Base-by-base conservation (phyloP, 108 stramenopile species). In the Cyclostephanos invisitatus region DNA sequence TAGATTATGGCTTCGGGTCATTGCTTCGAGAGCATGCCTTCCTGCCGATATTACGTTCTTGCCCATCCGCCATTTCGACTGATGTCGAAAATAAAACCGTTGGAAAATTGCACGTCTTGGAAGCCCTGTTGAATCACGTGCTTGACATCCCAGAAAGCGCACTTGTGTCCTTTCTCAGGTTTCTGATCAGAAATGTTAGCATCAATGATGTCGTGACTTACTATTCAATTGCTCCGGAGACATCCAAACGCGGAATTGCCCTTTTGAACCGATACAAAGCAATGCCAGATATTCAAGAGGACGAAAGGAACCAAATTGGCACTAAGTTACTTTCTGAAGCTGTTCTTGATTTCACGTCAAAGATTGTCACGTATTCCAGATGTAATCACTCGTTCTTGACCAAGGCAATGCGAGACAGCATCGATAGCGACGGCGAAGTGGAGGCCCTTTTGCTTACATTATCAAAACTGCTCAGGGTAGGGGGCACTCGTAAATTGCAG, bases 381-480 rank as follows among this genome's bases (percentile, higher is more conserved):
- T 81, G 80, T 44, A 81, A 81, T 60, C 80, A 65, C 14, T 74
- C 80, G 2, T 67, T 81, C 38, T 57, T 81, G 65, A 75, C 63
- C 65, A 71, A 70, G 47, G 74, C 80, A 47, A 66, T 81, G 58
- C 68, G 58, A 54, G 66, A 67, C 53, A 44, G 56, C 47, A 21
- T 81, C 25, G 29, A 64, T 24, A 61, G 49, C 28, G 40, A 58
- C 48, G 61, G 29, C 67, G 80, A 81, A 54, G 74, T 71, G 15
- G 80, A 81, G 61, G 66, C 73, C n/a, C 29, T 81, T 49, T 67
- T 75, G 64, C 53, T 67, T 18, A 72, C 70, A 29, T 28, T 81
- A n/a, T 38, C 73, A 28, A 81, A 81, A 28, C 64, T 81, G 48
- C 73, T 81, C 25, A 70, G 74, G 56, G 46, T 47, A 49, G 80